phyloP scores from a whole-genome alignment of 345 rosid species.

The Eucalyptus sp. region DNA sequence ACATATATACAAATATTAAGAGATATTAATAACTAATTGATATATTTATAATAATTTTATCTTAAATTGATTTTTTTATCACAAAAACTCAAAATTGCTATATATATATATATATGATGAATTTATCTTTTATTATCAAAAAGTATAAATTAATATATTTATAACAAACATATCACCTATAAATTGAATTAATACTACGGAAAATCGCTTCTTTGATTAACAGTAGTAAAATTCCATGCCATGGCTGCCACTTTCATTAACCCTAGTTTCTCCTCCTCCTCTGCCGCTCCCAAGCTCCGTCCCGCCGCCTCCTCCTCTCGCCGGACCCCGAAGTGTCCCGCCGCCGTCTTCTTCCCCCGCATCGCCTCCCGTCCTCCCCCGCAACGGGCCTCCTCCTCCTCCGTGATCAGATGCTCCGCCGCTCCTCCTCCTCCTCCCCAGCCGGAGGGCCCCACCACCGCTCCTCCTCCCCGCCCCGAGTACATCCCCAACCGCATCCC shows the following conservation, averaged over 20 bases:
- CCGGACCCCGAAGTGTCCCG: neutral
- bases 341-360: conserved; percentile 27
- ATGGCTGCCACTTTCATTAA: neutral
- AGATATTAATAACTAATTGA: no score
- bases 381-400: neutral
- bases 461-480: conserved; percentile 27
- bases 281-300: neutral
- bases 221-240: no score
- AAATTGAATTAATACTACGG: rapidly evolving
- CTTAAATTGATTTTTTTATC: no score
- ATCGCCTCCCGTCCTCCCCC: conserved; percentile 21
- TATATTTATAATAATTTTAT: no score
- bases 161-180: no score
- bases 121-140: no score
- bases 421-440: neutral
- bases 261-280: neutral
- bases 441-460: neutral
- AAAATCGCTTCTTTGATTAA: no score
- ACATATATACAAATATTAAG: no score
- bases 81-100: rapidly evolving
- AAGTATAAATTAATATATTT: rapidly evolving
- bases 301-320: neutral
- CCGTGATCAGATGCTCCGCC: neutral
- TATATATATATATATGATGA: no score
- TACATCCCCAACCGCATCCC: conserved; percentile 67